Evolutionary conservation across 2,329 filamentous ascomycete genomes (phyloP).

Genomic region (Botrytis byssoidea): DNA sequence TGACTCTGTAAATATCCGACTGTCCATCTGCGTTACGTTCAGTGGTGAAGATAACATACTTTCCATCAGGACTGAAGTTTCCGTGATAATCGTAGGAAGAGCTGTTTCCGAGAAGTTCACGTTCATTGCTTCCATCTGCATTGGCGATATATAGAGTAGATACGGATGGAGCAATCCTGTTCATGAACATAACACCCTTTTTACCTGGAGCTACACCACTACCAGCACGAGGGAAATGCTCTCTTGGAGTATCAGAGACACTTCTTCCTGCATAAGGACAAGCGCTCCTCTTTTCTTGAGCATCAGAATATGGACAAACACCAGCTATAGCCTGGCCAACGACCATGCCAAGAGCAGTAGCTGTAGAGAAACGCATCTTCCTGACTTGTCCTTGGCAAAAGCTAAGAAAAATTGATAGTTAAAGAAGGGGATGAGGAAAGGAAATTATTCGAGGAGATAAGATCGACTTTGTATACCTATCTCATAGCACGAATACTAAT

Average conservation of each 20-base stretch:
- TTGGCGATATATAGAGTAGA: constrained; percentile 39
- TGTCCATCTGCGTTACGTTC: constrained; percentile 46
- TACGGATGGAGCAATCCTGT: constrained; percentile 41
- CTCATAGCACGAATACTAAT: not conserved
- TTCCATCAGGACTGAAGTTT: constrained; percentile 40
- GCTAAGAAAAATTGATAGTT: not conserved
- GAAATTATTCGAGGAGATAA: not conserved
- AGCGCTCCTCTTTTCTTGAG: not conserved
- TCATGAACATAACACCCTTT: constrained; percentile 36
- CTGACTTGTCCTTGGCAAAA: not conserved
- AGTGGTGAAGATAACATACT: constrained; percentile 45
- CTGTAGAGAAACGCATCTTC: constrained; percentile 8
- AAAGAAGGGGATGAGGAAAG: not conserved
- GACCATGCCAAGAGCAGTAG: not conserved
- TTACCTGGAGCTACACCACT: not conserved
- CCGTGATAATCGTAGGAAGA: constrained; percentile 43
- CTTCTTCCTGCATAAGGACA: constrained; percentile 9
- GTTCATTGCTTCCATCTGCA: constrained; percentile 43
- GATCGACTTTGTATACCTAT: not conserved
- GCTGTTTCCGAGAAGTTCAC: constrained; percentile 36
- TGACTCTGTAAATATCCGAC: constrained; percentile 44
- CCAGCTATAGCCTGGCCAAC: not conserved
- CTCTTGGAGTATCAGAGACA: not conserved
- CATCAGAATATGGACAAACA: not conserved
- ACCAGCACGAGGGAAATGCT: not conserved